Base-by-base conservation (phyloP, 257 asterid genomes). In the Nicotiana otophora region DNA sequence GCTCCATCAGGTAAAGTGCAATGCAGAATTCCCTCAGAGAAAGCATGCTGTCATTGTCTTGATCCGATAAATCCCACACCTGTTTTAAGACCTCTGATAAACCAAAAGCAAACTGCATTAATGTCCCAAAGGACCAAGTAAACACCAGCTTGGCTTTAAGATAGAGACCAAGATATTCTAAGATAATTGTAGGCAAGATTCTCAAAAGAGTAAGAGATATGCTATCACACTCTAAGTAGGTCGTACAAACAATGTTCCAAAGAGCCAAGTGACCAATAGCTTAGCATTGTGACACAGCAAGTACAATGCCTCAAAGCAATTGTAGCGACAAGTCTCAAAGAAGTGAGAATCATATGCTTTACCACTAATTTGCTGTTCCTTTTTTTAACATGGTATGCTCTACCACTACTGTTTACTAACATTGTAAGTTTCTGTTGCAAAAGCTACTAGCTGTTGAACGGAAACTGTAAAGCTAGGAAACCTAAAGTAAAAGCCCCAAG, bases 41-140 rank as follows among this genome's bases (percentile, higher is more conserved):
- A 82, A 96, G 99, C 98, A 91, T 94, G 86, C 98, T 91, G 80
- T 96, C 99, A 82, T 94, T 90, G 86, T 96, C 99, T 93, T 94
- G 98, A 87, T 96, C 98, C 51, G 99, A 92, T 84, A 96, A 90
- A 87, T 96, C 99, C 98, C 98, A 96, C 53, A 96, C 97, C 95
- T 93, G 97, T 92, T 82, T 96, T 89, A 96, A 88, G 91, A 96
- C 92, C 88, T 92, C 99, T 96, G 87, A 80, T 63, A 89, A 83
- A 87, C 77, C 84, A 87, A 89, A 85, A 83, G 85, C 19, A 57
- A 68, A 51, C 78, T 66, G 26, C 80, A 23, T 48, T 74, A 14
- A 26, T 46, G 42, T 74, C 80, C 51, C 60, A 48, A 23, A 14
- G 80, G 42, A 26, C 80, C 62, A 26, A 48, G 2, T 23, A 26